A percentile compares a stretch with the other conserved stretches of the same genome.
These are phyloP conservation scores for Fonsecaea erecta DNA, from an alignment of 2,329 filamentous ascomycete species.

Conservation along the genomic window DNA sequence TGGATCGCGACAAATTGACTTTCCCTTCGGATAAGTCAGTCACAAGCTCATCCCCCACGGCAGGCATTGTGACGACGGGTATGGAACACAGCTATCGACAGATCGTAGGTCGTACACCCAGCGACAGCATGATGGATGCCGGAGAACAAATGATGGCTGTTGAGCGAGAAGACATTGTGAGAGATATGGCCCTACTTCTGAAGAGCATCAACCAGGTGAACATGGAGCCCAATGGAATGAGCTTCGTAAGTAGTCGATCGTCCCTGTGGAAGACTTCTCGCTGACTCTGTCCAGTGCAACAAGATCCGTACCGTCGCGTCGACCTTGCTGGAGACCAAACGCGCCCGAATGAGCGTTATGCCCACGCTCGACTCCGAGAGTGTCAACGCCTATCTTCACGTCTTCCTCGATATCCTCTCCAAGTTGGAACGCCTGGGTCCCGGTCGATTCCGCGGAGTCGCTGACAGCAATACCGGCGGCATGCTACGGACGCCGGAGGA, in stretches of 20 bases:
- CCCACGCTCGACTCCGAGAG: conserved; percentile 47
- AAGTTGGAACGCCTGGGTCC: conserved; percentile 25
- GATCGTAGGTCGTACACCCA: conserved; percentile 30
- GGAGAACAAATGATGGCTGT: conserved; percentile 62
- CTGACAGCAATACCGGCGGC: conserved; percentile 22
- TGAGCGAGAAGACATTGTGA: conserved; percentile 81
- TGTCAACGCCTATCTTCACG: conserved; percentile 23
- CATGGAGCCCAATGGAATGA: conserved; percentile 74
- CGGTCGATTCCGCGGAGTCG: conserved; percentile 25
- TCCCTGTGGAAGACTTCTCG: background rate
- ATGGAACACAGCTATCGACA: conserved; percentile 33
- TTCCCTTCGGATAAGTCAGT: conserved; percentile 30
- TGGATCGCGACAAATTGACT: conserved; percentile 48
- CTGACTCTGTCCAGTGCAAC: conserved; percentile 57
- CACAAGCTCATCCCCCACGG: conserved; percentile 33
- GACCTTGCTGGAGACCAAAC: conserved; percentile 71
- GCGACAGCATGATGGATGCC: conserved; percentile 39
- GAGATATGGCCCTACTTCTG: conserved; percentile 75
- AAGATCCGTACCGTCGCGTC: conserved; percentile 86
- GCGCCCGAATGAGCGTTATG: conserved; percentile 56
- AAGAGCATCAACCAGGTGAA: conserved; percentile 80
- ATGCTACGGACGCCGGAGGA: conserved; percentile 47
- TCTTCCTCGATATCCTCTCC: conserved; percentile 25
- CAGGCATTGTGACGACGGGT: conserved; percentile 31
- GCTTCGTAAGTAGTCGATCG: conserved; percentile 58